These are phyloP conservation scores for Angophora floribunda DNA, from an alignment of 345 rosid species.

Conservation along the genomic window DNA sequence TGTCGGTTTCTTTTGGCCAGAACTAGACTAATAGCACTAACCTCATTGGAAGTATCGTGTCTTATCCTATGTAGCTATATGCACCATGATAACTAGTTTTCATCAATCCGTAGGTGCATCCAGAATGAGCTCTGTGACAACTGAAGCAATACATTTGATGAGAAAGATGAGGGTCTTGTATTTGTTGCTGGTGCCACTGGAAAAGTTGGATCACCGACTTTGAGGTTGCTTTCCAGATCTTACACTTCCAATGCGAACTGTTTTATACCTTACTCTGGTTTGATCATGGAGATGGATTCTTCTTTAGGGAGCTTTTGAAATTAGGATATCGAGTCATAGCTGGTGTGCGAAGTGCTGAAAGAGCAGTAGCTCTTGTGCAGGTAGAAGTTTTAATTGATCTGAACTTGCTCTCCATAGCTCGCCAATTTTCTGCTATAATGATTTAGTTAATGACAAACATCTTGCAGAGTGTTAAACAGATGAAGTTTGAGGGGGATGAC, in stretches of 20 bases:
- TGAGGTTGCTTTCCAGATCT: slow-evolving; percentile 35
- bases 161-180: slow-evolving; percentile 61
- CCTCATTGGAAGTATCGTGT: not conserved
- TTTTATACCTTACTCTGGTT: not conserved
- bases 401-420: not conserved
- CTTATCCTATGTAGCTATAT: not conserved
- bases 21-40: not conserved
- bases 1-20: not conserved
- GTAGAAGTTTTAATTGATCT: slow-evolving; percentile 16
- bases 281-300: not conserved
- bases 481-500: slow-evolving; percentile 37
- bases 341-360: slow-evolving; percentile 75
- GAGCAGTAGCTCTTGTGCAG: slow-evolving; percentile 60
- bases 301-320: slow-evolving; percentile 80
- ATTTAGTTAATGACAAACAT: not conserved
- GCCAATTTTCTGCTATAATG: not conserved
- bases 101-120: slow-evolving; percentile 19
- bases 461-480: slow-evolving; percentile 73
- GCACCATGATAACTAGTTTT: not conserved
- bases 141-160: slow-evolving; percentile 22
- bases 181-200: slow-evolving; percentile 99
- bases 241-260: not conserved
- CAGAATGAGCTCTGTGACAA: slow-evolving; percentile 29
- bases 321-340: slow-evolving; percentile 93
- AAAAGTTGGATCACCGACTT: slow-evolving; percentile 88